These are phyloP conservation scores for Cryptococcus neoformans DNA, from an alignment of 1,284 basidiomycete genomes.

Conservation along the genomic window DNA sequence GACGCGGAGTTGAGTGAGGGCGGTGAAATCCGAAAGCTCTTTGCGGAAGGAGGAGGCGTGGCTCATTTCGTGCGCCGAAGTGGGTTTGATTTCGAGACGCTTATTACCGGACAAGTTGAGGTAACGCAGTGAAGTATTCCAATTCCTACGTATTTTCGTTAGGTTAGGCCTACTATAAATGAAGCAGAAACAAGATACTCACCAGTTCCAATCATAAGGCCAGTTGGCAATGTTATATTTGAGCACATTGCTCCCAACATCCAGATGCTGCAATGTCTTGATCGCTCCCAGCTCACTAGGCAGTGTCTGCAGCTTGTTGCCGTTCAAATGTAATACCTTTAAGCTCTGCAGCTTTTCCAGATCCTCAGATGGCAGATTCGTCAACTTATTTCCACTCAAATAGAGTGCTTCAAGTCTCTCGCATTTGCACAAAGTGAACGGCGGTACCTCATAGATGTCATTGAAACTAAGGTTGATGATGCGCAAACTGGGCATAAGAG, in stretches of 20 bases:
- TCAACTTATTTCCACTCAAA: conserved; percentile 89
- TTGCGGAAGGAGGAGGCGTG: conserved; percentile 47
- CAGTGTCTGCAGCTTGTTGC: conserved; percentile 88
- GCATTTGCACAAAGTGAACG: conserved; percentile 70
- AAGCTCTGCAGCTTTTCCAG: conserved; percentile 66
- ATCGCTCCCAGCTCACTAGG: conserved; percentile 88
- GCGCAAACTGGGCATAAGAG: conserved; percentile 68
- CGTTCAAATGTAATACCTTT: conserved; percentile 81
- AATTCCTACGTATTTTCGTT: conserved; percentile 66
- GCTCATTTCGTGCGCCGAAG: conserved; percentile 51
- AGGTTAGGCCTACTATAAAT: not conserved
- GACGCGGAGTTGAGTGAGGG: conserved; percentile 74
- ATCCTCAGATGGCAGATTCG: conserved; percentile 85
- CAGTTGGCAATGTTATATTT: conserved; percentile 99
- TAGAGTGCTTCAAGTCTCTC: conserved; percentile 77
- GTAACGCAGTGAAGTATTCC: conserved; percentile 89
- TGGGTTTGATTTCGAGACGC: conserved; percentile 79
- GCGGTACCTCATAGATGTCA: conserved; percentile 84
- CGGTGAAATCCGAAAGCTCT: conserved; percentile 80
- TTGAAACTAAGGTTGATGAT: conserved; percentile 96
- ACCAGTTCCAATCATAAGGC: conserved; percentile 99
- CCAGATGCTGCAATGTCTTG: conserved; percentile 72
- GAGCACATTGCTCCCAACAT: conserved; percentile 91
- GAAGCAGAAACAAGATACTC: conserved; percentile 27
- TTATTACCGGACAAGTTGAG: conserved; percentile 86